These are phyloP conservation scores for Citrus trifoliata DNA, from an alignment of 345 rosid genomes.

Conservation along the genomic window DNA sequence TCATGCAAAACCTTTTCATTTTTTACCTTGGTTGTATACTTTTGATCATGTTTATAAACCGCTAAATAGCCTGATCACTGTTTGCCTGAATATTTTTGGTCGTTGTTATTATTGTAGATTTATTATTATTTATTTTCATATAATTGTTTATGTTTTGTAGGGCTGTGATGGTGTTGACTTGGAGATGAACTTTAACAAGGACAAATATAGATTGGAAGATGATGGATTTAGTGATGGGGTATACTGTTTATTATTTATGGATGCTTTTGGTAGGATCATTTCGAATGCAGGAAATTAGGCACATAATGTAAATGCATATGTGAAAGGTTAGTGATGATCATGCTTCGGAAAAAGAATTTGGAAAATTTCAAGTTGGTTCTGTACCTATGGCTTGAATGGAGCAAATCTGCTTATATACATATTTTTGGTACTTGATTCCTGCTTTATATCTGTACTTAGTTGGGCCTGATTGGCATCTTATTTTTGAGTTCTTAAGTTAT, in stretches of 20 bases:
- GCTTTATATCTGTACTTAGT: neutral
- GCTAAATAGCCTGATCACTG: neutral
- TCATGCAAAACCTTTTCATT: neutral
- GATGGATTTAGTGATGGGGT: constrained; percentile 81
- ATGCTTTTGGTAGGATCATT: neutral
- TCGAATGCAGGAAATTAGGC: neutral
- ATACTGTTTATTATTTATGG: constrained; percentile 13
- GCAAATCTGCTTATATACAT: neutral
- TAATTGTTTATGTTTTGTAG: constrained; percentile 17
- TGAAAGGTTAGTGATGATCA: neutral
- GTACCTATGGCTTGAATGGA: neutral
- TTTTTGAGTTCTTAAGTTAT: neutral
- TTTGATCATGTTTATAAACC: neutral
- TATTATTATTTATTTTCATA: neutral
- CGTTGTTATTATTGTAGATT: neutral
- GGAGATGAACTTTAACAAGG: constrained; percentile 79
- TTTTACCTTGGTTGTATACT: neutral
- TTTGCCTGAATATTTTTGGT: neutral
- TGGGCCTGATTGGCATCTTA: neutral
- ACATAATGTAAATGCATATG: neutral
- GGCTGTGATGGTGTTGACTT: constrained; percentile 62
- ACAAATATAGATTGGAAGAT: constrained; percentile 52
- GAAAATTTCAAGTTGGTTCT: neutral
- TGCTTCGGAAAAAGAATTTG: neutral
- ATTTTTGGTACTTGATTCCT: neutral